Evolutionary conservation across 805 yeast genomes (phyloP), one percentile per base, ranked within the genome.

Genomic region (Starmerella roubikii): DNA sequence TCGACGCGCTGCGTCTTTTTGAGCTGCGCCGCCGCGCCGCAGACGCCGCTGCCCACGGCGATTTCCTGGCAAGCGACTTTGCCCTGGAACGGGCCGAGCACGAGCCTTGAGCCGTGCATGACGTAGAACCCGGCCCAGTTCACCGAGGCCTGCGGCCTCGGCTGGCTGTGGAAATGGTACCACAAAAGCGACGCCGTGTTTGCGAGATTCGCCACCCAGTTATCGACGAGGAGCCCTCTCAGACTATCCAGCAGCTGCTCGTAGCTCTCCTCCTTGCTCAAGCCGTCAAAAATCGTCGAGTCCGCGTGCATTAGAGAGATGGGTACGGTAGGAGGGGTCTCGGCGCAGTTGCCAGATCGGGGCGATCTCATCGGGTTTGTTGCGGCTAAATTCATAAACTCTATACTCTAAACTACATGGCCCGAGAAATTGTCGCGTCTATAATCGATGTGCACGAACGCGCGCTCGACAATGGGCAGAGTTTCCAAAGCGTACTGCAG

Each of bases 41-140:
- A 91, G 0, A 88, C 97, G 12, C 98, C 98, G 42, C 62, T 67
- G 4, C 94, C 95, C 37, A 78, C 62, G 40, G 62, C 54, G 41
- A 88, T 91, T 21, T 62, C 61, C 58, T 91, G 97, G 53, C 98
- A 88, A 0, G 97, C 97, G 3, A 88, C 96, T 57, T 84, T 84
- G 4, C 98, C 98, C 58, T 83, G 93, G 58, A 88, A 88, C 12
- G 98, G 98, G 0, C 93, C 98, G 28, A 88, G 63, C 18, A 82
- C 67, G 37, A 91, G 63, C 51, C 69, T 74, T 1, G 55, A 34
- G 20, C 53, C 56, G 11, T 55, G 52, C 15, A 66, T 48, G 1
- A 81, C 72, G 52, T 88, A 88, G 56, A 91, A 85, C 0, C 98
- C 98, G 0, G 93, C 74, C 98, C 98, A 88, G 57, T 88, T 88